A percentile compares a stretch with the other conserved stretches of the same genome.
phyloP scores from a whole-genome alignment of 306 rosid genomes.

The Rosa persica region DNA sequence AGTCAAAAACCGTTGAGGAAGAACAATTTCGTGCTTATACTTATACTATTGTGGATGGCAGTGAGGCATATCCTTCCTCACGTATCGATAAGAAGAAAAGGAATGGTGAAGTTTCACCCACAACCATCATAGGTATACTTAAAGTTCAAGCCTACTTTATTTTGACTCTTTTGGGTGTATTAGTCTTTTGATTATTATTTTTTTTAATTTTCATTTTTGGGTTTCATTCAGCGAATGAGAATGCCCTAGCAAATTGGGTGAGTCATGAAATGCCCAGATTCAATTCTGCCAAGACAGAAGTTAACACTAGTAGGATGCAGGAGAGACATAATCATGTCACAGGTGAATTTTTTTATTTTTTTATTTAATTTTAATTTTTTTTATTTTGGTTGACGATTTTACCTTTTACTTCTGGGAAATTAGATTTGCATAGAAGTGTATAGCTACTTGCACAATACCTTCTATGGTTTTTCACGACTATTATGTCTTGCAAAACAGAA shows the following conservation, averaged over 20 bases:
- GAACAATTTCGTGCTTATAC: conserved; percentile 42
- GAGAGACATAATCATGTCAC: conserved; percentile 35
- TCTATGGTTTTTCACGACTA: conserved; percentile 6
- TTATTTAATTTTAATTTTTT: background rate
- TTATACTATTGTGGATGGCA: conserved; percentile 30
- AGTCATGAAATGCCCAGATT: conserved; percentile 28
- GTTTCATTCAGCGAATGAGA: conserved; percentile 48
- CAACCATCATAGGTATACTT: conserved; percentile 48
- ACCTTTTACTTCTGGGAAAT: conserved; percentile 30
- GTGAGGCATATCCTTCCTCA: conserved; percentile 34
- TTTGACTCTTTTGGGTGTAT: background rate
- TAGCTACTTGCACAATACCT: background rate
- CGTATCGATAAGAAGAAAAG: conserved; percentile 45
- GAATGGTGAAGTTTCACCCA: conserved; percentile 34
- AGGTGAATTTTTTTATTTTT: conserved; percentile 31
- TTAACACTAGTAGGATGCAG: conserved; percentile 32
- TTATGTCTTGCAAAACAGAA: conserved; percentile 31
- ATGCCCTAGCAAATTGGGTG: conserved; percentile 39
- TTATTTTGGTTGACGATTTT: background rate
- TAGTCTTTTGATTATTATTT: background rate
- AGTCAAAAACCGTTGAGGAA: conserved; percentile 41
- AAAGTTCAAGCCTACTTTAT: conserved; percentile 25
- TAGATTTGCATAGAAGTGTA: conserved; percentile 15
- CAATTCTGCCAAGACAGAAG: conserved; percentile 26
- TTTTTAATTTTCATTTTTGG: background rate